phyloP scores from a whole-genome alignment of 2,329 filamentous ascomycete species.

The Phoma sp. region DNA sequence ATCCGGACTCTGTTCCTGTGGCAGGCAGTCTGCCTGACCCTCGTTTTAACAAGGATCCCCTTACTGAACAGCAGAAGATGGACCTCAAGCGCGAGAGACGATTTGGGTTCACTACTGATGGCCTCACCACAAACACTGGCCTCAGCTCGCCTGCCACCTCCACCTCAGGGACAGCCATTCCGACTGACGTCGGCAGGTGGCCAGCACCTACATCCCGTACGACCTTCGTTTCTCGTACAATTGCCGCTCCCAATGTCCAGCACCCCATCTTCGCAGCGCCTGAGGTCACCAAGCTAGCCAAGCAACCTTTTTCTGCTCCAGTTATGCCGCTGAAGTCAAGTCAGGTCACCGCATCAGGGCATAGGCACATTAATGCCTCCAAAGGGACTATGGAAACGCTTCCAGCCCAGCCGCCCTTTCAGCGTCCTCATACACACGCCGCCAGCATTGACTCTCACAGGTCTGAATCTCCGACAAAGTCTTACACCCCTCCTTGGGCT shows the following conservation, averaged over 20 bases:
- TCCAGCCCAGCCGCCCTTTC: not conserved
- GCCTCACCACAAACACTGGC: not conserved
- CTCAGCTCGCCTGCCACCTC: not conserved
- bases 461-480: not conserved
- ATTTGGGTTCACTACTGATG: not conserved
- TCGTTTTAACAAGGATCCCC: conserved; percentile 12
- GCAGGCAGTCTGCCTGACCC: conserved; percentile 5
- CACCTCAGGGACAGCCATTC: not conserved
- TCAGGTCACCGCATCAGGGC: not conserved
- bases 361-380: not conserved
- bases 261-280: not conserved
- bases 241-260: not conserved
- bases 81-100: not conserved
- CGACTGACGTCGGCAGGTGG: not conserved
- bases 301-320: not conserved
- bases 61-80: not conserved
- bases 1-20: conserved; percentile 12
- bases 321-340: not conserved
- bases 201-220: conserved; percentile 1
- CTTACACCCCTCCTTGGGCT: not conserved
- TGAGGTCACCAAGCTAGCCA: not conserved
- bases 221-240: not conserved
- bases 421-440: not conserved
- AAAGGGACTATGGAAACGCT: not conserved
- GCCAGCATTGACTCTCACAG: not conserved